Percentiles rank a stretch among this genome's conserved stretches.
phyloP scores from a whole-genome alignment of 176 grass and related monocot species.

The Raddia distichophylla region DNA sequence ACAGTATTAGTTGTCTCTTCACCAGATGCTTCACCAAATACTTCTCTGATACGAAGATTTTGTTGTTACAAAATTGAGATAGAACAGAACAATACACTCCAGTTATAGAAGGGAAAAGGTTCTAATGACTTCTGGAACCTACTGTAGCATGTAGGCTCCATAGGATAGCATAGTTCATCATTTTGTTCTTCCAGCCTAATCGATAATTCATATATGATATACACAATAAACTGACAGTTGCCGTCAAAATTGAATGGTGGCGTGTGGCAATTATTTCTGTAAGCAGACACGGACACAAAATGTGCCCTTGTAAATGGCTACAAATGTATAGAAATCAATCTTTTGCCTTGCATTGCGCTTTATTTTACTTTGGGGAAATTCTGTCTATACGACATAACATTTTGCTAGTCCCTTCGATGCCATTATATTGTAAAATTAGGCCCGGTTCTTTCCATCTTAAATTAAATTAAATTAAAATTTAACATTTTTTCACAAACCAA shows the following conservation, averaged over 20 bases:
- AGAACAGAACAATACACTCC: conserved; percentile 7
- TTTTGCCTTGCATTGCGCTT: neutral
- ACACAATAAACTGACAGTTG: conserved; percentile 20
- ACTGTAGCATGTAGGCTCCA: neutral
- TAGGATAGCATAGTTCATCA: conserved; percentile 36
- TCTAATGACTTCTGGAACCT: neutral
- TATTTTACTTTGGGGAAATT: neutral
- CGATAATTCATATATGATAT: conserved; percentile 21
- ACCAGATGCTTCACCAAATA: neutral
- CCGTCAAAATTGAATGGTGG: neutral
- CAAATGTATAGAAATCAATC: neutral
- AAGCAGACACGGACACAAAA: conserved; percentile 8
- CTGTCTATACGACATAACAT: too few species aligned
- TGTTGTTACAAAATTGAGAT: conserved; percentile 12
- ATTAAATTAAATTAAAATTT: too few species aligned
- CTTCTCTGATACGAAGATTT: neutral
- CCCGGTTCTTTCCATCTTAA: too few species aligned
- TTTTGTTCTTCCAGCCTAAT: neutral
- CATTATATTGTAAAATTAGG: too few species aligned
- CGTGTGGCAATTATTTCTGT: conserved; percentile 28
- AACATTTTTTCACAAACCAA: too few species aligned
- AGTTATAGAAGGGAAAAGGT: neutral
- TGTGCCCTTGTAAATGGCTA: conserved; percentile 31
- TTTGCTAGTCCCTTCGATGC: too few species aligned
- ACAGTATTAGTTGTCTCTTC: conserved; percentile 8